Conservation (phyloP, 495 filamentous ascomycete species). For the Lindgomyces ingoldianus region DNA sequence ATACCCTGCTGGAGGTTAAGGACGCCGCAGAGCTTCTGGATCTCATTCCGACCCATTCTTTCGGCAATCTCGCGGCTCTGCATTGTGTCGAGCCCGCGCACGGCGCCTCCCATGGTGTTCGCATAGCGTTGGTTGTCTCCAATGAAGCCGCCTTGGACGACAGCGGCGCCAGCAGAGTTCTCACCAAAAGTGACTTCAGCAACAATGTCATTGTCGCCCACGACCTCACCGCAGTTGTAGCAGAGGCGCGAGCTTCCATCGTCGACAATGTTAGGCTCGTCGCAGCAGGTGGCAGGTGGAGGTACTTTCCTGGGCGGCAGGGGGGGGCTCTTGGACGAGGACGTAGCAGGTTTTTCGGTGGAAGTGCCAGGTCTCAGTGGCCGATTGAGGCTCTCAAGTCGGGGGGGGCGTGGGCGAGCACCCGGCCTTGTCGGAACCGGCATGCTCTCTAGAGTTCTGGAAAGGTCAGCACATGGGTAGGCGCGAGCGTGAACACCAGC, state of each 20-base stretch:
- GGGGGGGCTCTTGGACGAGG: not conserved
- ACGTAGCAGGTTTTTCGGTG: not conserved
- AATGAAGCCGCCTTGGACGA: constrained; percentile 88
- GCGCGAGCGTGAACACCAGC: not conserved
- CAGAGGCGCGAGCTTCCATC: constrained; percentile 56
- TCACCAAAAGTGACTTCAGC: constrained; percentile 89
- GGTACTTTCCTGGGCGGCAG: not conserved
- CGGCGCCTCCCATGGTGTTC: constrained; percentile 59
- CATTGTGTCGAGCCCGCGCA: constrained; percentile 58
- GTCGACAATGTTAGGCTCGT: constrained; percentile 5
- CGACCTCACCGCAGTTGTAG: constrained; percentile 76
- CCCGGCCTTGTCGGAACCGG: not conserved
- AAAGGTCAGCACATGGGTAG: not conserved
- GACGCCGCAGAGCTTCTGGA: constrained; percentile 27
- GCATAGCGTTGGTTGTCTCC: constrained; percentile 75
- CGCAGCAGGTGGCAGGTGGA: constrained; percentile 19
- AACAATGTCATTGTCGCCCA: constrained; percentile 78
- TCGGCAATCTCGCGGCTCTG: constrained; percentile 72
- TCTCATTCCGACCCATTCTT: constrained; percentile 54
- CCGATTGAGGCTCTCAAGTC: not conserved
- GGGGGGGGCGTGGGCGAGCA: no score
- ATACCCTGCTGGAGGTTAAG: constrained; percentile 58
- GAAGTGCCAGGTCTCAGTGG: not conserved
- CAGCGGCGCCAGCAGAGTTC: constrained; percentile 74
- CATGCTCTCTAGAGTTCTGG: not conserved